phyloP scores from a whole-genome alignment of 345 rosid genomes.

The Eutrema heterophyllum region DNA sequence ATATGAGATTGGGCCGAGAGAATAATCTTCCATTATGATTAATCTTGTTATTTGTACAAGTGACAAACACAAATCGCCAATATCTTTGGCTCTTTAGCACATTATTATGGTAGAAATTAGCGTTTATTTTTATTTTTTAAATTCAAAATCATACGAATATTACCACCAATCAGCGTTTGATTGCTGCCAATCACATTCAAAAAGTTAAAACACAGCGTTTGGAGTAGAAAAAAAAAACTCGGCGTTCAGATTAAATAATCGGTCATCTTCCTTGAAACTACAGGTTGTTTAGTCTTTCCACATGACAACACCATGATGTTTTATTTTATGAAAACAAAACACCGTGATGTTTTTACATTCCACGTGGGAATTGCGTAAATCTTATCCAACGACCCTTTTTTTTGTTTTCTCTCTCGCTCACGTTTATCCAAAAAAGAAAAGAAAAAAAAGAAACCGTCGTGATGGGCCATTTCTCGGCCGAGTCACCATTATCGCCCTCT shows the following conservation, averaged over 20 bases:
- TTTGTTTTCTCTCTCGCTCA: background rate
- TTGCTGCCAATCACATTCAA: background rate
- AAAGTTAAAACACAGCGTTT: conserved; percentile 6
- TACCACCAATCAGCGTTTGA: background rate
- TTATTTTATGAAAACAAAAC: background rate
- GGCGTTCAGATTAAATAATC: background rate
- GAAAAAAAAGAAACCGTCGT: conserved; percentile 19
- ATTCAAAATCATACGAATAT: too few species aligned
- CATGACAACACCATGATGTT: background rate
- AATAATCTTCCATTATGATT: background rate
- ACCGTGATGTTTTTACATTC: background rate
- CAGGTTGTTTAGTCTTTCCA: background rate
- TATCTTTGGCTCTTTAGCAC: background rate
- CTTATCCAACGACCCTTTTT: conserved; percentile 23
- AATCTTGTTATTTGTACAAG: background rate
- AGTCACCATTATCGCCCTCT: conserved; percentile 19
- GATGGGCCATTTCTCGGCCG: conserved; percentile 27
- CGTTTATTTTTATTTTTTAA: background rate
- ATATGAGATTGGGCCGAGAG: background rate
- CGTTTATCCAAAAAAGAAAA: conserved; percentile 7
- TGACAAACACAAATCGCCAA: background rate
- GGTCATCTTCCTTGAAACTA: background rate
- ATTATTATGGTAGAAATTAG: background rate
- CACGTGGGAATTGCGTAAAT: conserved; percentile 28
- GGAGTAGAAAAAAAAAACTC: background rate